Evolutionary conservation across 768 basidiomycete genomes (phyloP), one percentile per base, ranked within the genome.

Genomic region (Mrakia blollopis): DNA sequence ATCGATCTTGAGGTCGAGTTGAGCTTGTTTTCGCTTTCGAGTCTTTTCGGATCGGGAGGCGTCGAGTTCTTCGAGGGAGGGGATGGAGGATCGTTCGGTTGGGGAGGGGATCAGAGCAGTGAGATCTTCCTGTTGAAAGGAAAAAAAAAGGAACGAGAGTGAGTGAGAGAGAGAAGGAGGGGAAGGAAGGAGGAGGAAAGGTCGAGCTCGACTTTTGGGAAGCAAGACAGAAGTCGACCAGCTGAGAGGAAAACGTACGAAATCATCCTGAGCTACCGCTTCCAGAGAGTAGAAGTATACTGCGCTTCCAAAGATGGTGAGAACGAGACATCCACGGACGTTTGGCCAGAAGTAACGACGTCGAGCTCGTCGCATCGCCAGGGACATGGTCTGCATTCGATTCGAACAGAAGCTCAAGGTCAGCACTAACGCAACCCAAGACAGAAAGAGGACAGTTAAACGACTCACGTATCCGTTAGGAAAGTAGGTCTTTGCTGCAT

Each of bases 261-360:
- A 77, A 62, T 77, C 70, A 32, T 77, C 76, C 37, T 77, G 76
- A 35, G 76, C 62, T 47, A 77, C 76, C 5, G 76, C 76, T 47
- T 72, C 44, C 28, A 77, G 62, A 23, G 76, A 77, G 65, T 77
- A 77, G 72, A 39, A 73, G 67, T 73, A 77, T 7, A 77, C 39
- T n/a, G 52, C 25, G 0, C 35, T n/a, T 28, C 57, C 47, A 25
- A 72, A 73, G 41, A 32, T 39, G 35, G 32, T 14, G 14, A 71
- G 63, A 25, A 30, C 61, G 16, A 67, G 10, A 47, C 61, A 47
- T n/a, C 76, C 76, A 21, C 60, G 57, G 63, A 73, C 71, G 63
- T 77, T 77, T 3, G 50, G 62, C 76, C 76, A 77, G 50, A 72
- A 77, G 72, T 77, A 77, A 39, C 63, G 47, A 37, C 61, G 35